These are phyloP conservation scores for Neurospora sp. DNA, from an alignment of 495 filamentous ascomycete genomes.

Conservation along the genomic window DNA sequence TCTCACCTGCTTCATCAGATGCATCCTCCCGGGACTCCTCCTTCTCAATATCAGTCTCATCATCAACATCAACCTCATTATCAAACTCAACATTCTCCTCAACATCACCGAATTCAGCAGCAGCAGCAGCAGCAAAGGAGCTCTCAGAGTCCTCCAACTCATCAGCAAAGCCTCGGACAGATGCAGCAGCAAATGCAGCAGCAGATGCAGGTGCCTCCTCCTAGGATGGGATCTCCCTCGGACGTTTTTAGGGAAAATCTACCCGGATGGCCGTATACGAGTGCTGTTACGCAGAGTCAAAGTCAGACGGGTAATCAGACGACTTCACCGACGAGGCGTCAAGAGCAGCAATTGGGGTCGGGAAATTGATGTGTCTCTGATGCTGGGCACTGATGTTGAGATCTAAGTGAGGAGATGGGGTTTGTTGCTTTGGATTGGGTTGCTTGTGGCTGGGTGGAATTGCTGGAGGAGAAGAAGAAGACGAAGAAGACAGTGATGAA, in stretches of 20 bases:
- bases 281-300: too few species aligned
- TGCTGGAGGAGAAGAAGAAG: too few species aligned
- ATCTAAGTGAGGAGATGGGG: neutral
- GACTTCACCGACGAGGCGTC: neutral
- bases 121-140: neutral
- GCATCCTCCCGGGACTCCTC: neutral
- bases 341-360: neutral
- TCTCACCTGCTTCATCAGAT: too few species aligned
- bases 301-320: too few species aligned
- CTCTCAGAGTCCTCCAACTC: neutral
- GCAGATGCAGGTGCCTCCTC: neutral
- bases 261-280: neutral
- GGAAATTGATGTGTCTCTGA: neutral
- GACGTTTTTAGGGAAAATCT: neutral
- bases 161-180: neutral
- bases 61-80: neutral
- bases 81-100: neutral
- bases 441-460: neutral
- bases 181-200: too few species aligned
- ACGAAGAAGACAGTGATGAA: too few species aligned
- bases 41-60: neutral
- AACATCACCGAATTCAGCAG: too few species aligned
- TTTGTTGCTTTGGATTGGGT: neutral
- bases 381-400: too few species aligned
- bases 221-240: neutral